Conservation (phyloP, 768 basidiomycete species). For the Pisolithus marmoratus region DNA sequence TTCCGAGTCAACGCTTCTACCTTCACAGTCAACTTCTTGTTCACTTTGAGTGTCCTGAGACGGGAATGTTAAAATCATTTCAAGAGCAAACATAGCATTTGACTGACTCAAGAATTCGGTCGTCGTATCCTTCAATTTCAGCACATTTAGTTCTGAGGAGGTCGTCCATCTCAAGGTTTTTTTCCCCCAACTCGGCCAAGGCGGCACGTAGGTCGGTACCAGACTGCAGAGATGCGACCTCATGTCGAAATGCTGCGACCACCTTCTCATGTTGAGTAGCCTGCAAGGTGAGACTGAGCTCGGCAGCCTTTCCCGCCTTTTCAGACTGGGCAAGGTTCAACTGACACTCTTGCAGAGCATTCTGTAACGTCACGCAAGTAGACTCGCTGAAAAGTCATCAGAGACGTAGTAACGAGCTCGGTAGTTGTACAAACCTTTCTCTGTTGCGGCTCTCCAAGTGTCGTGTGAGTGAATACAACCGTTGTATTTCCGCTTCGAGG, state of each 20-base stretch:
- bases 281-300: conserved; percentile 62
- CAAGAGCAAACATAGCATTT: neutral
- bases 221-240: conserved; percentile 47
- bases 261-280: conserved; percentile 63
- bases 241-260: conserved; percentile 49
- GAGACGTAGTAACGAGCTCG: conserved; percentile 3
- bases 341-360: conserved; percentile 36
- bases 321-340: conserved; percentile 47
- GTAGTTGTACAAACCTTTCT: conserved; percentile 45
- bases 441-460: conserved; percentile 59
- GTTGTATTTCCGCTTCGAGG: conserved; percentile 62
- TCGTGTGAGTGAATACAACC: conserved; percentile 52
- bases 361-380: conserved; percentile 33
- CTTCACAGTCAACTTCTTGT: conserved; percentile 67
- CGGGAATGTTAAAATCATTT: conserved; percentile 5
- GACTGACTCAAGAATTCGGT: conserved; percentile 65
- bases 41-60: conserved; percentile 67
- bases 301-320: conserved; percentile 53
- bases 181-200: conserved; percentile 59
- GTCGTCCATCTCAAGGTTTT: conserved; percentile 72
- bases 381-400: conserved; percentile 38
- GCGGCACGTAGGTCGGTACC: conserved; percentile 51
- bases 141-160: conserved; percentile 60
- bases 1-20: conserved; percentile 70
- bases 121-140: conserved; percentile 84